Evolutionary conservation across 163 green algal genomes (phyloP), one percentile per base, ranked within the genome.

Genomic region (Volvox carteri): DNA sequence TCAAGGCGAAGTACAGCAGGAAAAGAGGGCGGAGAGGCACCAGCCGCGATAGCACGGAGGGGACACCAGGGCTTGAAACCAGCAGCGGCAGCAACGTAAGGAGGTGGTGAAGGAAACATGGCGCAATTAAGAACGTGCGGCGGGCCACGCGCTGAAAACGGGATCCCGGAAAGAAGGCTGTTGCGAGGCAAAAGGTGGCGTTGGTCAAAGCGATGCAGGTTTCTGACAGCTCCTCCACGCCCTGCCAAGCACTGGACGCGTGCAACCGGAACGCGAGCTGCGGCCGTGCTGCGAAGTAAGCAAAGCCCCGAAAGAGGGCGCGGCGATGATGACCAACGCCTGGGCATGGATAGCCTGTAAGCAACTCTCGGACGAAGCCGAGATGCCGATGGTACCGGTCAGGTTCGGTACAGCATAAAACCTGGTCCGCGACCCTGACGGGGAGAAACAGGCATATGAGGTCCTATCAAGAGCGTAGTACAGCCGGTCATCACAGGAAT

Each of bases 41-140:
- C 6, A 50, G 77, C 35, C 54, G 37, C 77, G 77, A 52, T 23
- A 85, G 77, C 77, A 85, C 33, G 23, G 77, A 74, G 54, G 54
- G 77, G 4, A 56, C 37, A 39, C 37, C 52, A 28, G 28, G 54
- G 1, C 37, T 5, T 9, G 56, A 67, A 7, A 44, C 46, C 56
- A 86, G 39, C 28, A 86, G 41, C 2, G 56, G 25, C 23, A 86
- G 56, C 39, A 62, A 6, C 6, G 77, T 41, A 4, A 86, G 28
- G 3, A 86, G 5, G 58, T 62, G 39, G 58, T 76, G 39, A 4
- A 30, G 8, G 3, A 76, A 76, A 9, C 44, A 35, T 0, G 78
- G 78, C 37, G 37, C 21, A 37, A 60, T 6, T 35, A 85, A 37
- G 23, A 56, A 56, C 7, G 54, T 8, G 33, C 54, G 77, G 3